Percentiles rank a stretch among this genome's conserved stretches.
Evolutionary conservation across 1,284 basidiomycete species (phyloP).

Genomic region (Bjerkandera adusta): DNA sequence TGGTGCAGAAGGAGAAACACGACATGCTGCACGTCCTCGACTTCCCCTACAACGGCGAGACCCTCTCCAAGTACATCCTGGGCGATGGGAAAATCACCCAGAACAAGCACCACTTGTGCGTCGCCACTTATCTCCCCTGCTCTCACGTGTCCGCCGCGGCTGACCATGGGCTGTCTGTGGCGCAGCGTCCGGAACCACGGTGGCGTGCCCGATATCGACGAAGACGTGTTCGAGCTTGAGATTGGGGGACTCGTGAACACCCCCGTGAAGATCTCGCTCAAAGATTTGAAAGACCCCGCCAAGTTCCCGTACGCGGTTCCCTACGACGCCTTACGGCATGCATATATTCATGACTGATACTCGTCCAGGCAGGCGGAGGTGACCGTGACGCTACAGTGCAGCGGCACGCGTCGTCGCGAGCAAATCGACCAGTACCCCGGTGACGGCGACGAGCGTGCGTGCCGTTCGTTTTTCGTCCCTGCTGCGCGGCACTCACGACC

Average conservation of each 20-base stretch:
- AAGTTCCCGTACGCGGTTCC: slow-evolving; percentile 42
- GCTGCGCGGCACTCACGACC: not conserved
- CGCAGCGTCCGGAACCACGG: slow-evolving; percentile 47
- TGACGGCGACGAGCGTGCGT: slow-evolving; percentile 52
- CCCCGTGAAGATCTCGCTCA: slow-evolving; percentile 41
- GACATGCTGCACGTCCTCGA: slow-evolving; percentile 53
- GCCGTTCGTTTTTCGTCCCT: slow-evolving; percentile 20
- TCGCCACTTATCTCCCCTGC: no score
- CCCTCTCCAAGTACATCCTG: slow-evolving; percentile 37
- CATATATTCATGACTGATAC: not conserved
- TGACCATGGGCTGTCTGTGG: slow-evolving; percentile 1
- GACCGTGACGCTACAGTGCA: slow-evolving; percentile 54
- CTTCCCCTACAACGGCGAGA: slow-evolving; percentile 54
- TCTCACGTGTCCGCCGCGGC: not conserved
- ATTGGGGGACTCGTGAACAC: slow-evolving; percentile 49
- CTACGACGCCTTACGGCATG: not conserved
- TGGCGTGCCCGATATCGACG: slow-evolving; percentile 44
- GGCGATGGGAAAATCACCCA: slow-evolving; percentile 43
- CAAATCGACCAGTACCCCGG: slow-evolving; percentile 54
- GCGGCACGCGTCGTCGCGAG: slow-evolving; percentile 51
- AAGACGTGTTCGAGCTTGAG: slow-evolving; percentile 43
- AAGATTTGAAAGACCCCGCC: slow-evolving; percentile 43
- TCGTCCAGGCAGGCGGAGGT: slow-evolving; percentile 42
- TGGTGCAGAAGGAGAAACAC: slow-evolving; percentile 51
- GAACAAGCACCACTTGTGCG: slow-evolving; percentile 48